Percentiles rank a stretch among this genome's conserved stretches.
Evolutionary conservation across 371 early-diverging fungal genomes (phyloP).

Genomic region (Saksenaea vasiformis): DNA sequence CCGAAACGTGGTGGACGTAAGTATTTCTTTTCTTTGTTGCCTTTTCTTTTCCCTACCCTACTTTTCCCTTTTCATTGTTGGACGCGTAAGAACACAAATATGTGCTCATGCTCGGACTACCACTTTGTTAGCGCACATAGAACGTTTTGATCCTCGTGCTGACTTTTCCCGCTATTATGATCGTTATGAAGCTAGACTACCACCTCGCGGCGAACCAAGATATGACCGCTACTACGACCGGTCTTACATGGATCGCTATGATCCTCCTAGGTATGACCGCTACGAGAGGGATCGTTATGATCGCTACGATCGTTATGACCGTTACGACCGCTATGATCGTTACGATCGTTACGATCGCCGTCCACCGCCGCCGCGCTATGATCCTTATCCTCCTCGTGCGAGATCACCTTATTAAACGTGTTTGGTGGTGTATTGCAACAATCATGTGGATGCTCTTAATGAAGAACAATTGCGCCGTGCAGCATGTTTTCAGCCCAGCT

Average conservation of each 20-base stretch:
- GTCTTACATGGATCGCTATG: conserved; percentile 57
- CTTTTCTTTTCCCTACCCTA: background rate
- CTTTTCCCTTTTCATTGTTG: conserved; percentile 6
- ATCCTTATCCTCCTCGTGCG: conserved; percentile 56
- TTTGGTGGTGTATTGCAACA: background rate
- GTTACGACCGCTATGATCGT: conserved; percentile 51
- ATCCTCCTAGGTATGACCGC: conserved; percentile 54
- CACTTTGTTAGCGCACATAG: conserved; percentile 28
- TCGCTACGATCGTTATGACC: conserved; percentile 58
- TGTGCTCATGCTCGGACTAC: conserved; percentile 12
- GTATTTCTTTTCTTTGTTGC: conserved; percentile 10
- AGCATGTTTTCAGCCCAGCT: conserved; percentile 5
- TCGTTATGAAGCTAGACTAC: conserved; percentile 29
- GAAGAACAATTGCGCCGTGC: conserved; percentile 6
- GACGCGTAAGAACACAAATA: conserved; percentile 13
- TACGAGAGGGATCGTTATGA: conserved; percentile 59
- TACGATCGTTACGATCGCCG: conserved; percentile 64
- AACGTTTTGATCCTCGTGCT: conserved; percentile 25
- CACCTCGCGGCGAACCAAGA: conserved; percentile 42
- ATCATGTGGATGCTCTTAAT: background rate
- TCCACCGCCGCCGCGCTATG: conserved; percentile 55
- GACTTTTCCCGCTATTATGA: conserved; percentile 24
- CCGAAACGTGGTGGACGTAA: conserved; percentile 60
- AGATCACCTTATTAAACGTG: conserved; percentile 50
- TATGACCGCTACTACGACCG: conserved; percentile 56